These are phyloP conservation scores for Scolecobasidium constrictum DNA, from an alignment of 2,329 filamentous ascomycete species.

Conservation along the genomic window DNA sequence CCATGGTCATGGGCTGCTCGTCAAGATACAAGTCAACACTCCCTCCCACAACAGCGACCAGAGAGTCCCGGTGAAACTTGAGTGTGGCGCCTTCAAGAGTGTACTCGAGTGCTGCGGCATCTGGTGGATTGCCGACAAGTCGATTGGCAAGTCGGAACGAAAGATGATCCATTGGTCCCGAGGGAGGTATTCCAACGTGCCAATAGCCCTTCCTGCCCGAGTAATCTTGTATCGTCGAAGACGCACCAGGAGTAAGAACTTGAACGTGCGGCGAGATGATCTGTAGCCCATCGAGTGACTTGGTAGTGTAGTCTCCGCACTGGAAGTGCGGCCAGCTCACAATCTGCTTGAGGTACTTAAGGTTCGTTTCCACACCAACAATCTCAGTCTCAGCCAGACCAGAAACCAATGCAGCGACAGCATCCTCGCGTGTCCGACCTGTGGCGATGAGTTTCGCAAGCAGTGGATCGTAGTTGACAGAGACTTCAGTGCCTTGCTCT, in stretches of 20 bases:
- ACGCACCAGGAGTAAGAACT: slow-evolving; percentile 44
- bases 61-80: slow-evolving; percentile 41
- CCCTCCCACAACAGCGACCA: slow-evolving; percentile 48
- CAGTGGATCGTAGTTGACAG: slow-evolving; percentile 47
- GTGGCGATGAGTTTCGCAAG: slow-evolving; percentile 50
- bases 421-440: slow-evolving; percentile 26
- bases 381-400: slow-evolving; percentile 35
- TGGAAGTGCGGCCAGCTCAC: slow-evolving; percentile 34
- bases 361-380: slow-evolving; percentile 45
- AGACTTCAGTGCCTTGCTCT: slow-evolving; percentile 44
- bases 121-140: slow-evolving; percentile 44
- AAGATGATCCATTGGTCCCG: slow-evolving; percentile 52
- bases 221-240: slow-evolving; percentile 48
- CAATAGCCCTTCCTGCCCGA: too few relatives aligned
- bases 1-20: slow-evolving; percentile 39
- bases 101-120: slow-evolving; percentile 46
- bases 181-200: slow-evolving; percentile 49
- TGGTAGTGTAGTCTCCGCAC: slow-evolving; percentile 44
- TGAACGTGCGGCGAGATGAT: slow-evolving; percentile 43
- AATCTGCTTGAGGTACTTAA: slow-evolving; percentile 44
- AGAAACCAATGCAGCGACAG: slow-evolving; percentile 33
- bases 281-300: slow-evolving; percentile 40
- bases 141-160: slow-evolving; percentile 48
- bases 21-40: slow-evolving; percentile 42
- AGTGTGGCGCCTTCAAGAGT: slow-evolving; percentile 50